phyloP scores from a whole-genome alignment of 2,329 filamentous ascomycete genomes.

The Hymenoscyphus salicellus region DNA sequence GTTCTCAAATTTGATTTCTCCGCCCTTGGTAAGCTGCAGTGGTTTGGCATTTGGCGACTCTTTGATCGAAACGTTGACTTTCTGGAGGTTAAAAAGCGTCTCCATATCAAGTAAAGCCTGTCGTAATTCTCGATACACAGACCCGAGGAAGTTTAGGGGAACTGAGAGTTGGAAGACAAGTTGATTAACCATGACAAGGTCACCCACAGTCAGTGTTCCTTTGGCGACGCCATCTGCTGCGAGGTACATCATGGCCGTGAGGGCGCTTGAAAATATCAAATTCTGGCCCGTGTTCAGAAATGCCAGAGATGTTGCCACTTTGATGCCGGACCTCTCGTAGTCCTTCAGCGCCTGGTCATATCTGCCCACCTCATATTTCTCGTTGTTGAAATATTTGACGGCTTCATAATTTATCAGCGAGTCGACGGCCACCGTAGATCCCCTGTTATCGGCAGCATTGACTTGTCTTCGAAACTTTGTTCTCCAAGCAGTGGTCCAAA shows the following conservation, averaged over 20 bases:
- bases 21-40: constrained; percentile 69
- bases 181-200: constrained; percentile 98
- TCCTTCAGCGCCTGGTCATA: constrained; percentile 83
- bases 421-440: constrained; percentile 91
- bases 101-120: constrained; percentile 98
- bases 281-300: constrained; percentile 95
- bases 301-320: constrained; percentile 88
- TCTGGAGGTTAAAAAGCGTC: constrained; percentile 94
- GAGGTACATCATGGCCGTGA: constrained; percentile 98
- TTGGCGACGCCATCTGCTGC: constrained; percentile 83
- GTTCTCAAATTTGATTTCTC: constrained; percentile 91
- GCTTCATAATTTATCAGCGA: constrained; percentile 98
- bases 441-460: constrained; percentile 93
- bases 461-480: constrained; percentile 94
- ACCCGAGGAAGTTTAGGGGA: constrained; percentile 95
- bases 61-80: constrained; percentile 84
- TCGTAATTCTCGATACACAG: constrained; percentile 90
- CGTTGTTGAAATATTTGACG: constrained; percentile 99
- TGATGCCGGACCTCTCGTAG: constrained; percentile 94
- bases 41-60: constrained; percentile 73
- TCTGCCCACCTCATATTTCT: constrained; percentile 85
- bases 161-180: constrained; percentile 97
- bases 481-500: constrained; percentile 92
- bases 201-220: constrained; percentile 82
- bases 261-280: constrained; percentile 89